Percentiles rank a stretch among this genome's conserved stretches.
These are phyloP conservation scores for Eucalyptus guilfoylei DNA, from an alignment of 345 rosid genomes.

Conservation along the genomic window DNA sequence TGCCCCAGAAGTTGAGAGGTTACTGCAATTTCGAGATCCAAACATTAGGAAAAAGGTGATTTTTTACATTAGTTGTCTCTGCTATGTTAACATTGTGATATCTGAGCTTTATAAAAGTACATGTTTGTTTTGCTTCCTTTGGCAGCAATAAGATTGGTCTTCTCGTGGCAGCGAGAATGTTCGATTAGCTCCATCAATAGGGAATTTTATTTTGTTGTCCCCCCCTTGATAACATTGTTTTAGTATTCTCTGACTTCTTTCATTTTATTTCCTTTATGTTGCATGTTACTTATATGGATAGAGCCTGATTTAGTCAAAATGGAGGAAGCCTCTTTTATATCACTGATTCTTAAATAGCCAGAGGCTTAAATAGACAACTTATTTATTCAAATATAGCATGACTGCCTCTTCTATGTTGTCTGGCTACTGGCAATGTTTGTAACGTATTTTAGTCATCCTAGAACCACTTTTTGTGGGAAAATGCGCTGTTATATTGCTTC, in stretches of 20 bases:
- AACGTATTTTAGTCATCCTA: background rate
- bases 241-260: background rate
- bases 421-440: background rate
- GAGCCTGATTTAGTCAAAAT: background rate
- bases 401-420: background rate
- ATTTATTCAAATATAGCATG: background rate
- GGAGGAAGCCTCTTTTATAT: background rate
- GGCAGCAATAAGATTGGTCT: background rate
- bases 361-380: background rate
- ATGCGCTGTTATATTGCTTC: background rate
- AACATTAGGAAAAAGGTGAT: conserved; percentile 91
- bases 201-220: background rate
- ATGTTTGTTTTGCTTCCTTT: background rate
- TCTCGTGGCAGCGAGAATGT: background rate
- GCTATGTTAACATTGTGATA: background rate
- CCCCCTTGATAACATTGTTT: background rate
- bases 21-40: conserved; percentile 97
- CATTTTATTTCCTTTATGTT: background rate
- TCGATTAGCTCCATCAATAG: background rate
- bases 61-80: background rate
- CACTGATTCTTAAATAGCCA: background rate
- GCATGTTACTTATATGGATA: background rate
- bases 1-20: conserved; percentile 96
- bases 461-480: background rate
- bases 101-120: background rate